Percentiles rank a stretch among this genome's conserved stretches.
Conservation (phyloP, 2,329 filamentous ascomycete genomes). For the Elsinoe arachidis region DNA sequence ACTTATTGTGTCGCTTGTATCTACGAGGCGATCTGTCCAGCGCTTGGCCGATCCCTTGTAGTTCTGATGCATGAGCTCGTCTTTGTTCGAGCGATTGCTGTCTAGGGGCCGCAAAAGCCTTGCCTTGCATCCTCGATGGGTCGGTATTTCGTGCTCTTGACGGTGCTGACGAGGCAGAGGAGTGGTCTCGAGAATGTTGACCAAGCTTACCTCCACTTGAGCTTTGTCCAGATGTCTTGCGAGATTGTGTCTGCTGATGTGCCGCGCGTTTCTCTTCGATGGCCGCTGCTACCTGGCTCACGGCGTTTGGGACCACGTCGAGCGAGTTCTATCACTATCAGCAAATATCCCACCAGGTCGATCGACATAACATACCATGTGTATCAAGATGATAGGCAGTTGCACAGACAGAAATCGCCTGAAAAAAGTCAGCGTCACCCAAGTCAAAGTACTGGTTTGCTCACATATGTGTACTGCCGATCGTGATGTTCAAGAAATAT, state of each 20-base stretch:
- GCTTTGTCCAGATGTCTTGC: slow-evolving; percentile 1
- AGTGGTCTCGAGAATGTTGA: neutral
- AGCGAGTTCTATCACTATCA: slow-evolving; percentile 39
- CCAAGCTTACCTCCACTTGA: neutral
- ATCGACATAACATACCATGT: slow-evolving; percentile 34
- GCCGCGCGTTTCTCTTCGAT: slow-evolving; percentile 41
- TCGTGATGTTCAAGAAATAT: slow-evolving; percentile 45
- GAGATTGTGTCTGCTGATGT: slow-evolving; percentile 15
- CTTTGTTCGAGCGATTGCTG: slow-evolving; percentile 43
- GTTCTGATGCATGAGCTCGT: slow-evolving; percentile 33
- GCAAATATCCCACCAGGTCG: slow-evolving; percentile 13
- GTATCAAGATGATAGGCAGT: slow-evolving; percentile 47
- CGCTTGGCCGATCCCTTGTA: slow-evolving; percentile 33
- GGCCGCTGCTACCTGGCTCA: slow-evolving; percentile 47
- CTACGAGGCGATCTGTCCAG: slow-evolving; percentile 39
- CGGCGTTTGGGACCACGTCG: slow-evolving; percentile 47
- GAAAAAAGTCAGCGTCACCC: slow-evolving; percentile 17
- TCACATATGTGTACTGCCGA: slow-evolving; percentile 37
- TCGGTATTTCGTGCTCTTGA: slow-evolving; percentile 14
- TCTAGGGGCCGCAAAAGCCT: slow-evolving; percentile 44
- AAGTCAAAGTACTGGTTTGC: slow-evolving; percentile 12
- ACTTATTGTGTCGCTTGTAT: slow-evolving; percentile 20
- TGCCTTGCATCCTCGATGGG: slow-evolving; percentile 39
- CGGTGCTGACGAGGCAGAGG: neutral
- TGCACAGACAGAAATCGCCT: slow-evolving; percentile 46